phyloP scores from a whole-genome alignment of 805 yeast genomes.

The Ogataea sp. region DNA sequence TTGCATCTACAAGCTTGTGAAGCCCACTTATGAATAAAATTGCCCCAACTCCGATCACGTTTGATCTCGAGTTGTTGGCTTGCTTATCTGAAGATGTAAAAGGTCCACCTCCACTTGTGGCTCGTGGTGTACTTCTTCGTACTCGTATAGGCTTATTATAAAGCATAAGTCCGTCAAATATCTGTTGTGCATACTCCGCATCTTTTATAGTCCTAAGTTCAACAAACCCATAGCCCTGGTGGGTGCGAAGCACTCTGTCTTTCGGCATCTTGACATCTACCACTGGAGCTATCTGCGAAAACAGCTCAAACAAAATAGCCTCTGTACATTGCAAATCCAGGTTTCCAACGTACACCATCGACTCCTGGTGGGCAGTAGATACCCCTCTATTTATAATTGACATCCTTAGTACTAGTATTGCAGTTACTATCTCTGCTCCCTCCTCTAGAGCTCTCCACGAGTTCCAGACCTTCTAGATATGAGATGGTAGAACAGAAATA shows the following conservation, averaged over 20 bases:
- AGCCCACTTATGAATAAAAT: constrained; percentile 49
- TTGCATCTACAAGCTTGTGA: constrained; percentile 57
- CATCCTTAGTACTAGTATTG: no score
- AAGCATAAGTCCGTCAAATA: constrained; percentile 53
- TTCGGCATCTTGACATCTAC: constrained; percentile 65
- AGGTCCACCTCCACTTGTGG: no score
- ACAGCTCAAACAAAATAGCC: constrained; percentile 65
- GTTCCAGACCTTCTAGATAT: no score
- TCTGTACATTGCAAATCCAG: constrained; percentile 72
- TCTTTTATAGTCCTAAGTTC: constrained; percentile 56
- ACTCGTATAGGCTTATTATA: constrained; percentile 56
- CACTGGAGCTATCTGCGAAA: constrained; percentile 80
- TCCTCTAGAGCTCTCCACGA: no score
- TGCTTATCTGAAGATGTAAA: no score
- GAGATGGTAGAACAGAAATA: no score
- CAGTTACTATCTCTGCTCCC: no score
- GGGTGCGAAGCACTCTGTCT: constrained; percentile 60
- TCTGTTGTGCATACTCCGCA: constrained; percentile 57
- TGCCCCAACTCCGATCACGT: constrained; percentile 35
- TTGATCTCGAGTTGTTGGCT: not conserved
- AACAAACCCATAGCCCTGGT: constrained; percentile 86
- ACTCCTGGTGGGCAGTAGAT: constrained; percentile 42
- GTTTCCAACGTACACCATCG: constrained; percentile 75
- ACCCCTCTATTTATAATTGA: no score
- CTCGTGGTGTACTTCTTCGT: constrained; percentile 32